These are phyloP conservation scores for Rhododendron williamsianum DNA, from an alignment of 148 eudicot genomes.

Conservation along the genomic window DNA sequence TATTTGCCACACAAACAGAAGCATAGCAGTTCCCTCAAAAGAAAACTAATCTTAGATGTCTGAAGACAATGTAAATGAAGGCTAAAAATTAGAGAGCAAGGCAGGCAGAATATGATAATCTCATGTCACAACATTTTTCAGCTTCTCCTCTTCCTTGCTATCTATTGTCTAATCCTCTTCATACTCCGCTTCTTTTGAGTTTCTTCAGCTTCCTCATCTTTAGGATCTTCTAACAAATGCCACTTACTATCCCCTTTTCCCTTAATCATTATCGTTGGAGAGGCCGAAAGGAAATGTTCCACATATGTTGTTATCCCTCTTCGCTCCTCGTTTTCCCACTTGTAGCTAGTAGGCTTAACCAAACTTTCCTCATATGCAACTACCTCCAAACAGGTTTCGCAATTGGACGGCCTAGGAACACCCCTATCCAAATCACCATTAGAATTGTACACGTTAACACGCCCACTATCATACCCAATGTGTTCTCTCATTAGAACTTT, in stretches of 20 bases:
- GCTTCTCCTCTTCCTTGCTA: neutral
- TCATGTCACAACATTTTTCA: neutral
- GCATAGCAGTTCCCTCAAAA: too few relatives aligned
- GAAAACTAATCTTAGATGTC: too few relatives aligned
- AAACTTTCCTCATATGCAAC: too few relatives aligned
- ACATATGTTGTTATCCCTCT: neutral
- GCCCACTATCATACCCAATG: too few relatives aligned
- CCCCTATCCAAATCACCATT: too few relatives aligned
- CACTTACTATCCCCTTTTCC: neutral
- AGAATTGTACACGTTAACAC: too few relatives aligned
- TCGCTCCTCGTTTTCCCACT: neutral
- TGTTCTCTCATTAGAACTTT: too few relatives aligned
- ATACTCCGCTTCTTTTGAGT: neutral
- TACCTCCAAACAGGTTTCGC: too few relatives aligned
- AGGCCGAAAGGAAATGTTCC: neutral
- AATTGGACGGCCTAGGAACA: too few relatives aligned
- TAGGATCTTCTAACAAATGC: neutral
- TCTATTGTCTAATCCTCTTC: neutral
- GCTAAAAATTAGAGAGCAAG: too few relatives aligned
- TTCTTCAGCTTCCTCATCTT: neutral
- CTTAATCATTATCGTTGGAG: neutral
- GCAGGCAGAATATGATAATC: neutral
- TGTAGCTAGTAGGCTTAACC: neutral
- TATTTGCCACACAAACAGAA: too few relatives aligned
- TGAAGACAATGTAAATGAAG: too few relatives aligned